Percentiles rank a stretch among this genome's conserved stretches.
Conservation (phyloP, 2,329 filamentous ascomycete species). For the Cercospora berteroae region DNA sequence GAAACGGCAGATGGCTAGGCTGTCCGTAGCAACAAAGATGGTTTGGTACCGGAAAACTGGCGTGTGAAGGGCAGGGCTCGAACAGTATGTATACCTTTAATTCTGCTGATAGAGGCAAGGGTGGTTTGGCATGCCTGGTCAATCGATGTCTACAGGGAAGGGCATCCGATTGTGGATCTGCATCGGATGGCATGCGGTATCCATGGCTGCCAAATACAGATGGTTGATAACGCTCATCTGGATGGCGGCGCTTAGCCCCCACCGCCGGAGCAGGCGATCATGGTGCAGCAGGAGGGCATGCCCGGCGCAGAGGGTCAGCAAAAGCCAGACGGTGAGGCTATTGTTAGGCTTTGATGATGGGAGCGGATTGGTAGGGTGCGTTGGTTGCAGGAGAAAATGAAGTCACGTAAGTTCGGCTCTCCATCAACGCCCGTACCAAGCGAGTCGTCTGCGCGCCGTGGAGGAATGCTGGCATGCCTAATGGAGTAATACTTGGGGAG, state of each 20-base stretch:
- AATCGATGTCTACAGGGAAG: conserved; percentile 26
- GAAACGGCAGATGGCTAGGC: conserved; percentile 38
- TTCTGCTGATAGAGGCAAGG: conserved; percentile 27
- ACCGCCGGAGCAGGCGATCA: conserved; percentile 24
- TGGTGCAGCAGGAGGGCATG: conserved; percentile 17
- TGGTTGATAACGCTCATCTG: conserved; percentile 21
- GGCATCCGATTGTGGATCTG: conserved; percentile 26
- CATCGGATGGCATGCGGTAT: conserved; percentile 19
- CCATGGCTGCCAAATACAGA: conserved; percentile 29
- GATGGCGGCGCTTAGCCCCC: conserved; percentile 26
- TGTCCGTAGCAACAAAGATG: conserved; percentile 26
- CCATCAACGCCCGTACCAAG: conserved; percentile 28
- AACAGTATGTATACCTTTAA: conserved; percentile 29
- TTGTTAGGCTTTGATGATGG: conserved; percentile 25
- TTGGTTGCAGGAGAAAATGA: conserved; percentile 25
- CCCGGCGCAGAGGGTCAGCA: conserved; percentile 20
- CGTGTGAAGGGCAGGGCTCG: conserved; percentile 12
- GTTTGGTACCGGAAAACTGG: conserved; percentile 12
- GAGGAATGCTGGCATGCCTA: conserved; percentile 18
- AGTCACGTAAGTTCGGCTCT: conserved; percentile 32
- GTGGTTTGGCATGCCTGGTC: conserved; percentile 24
- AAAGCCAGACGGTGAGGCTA: conserved; percentile 25
- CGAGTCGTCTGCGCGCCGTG: conserved; percentile 5
- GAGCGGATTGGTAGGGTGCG: conserved; percentile 21
- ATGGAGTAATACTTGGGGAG: conserved; percentile 13